Evolutionary conservation across 1,284 basidiomycete species (phyloP), one percentile per base, ranked within the genome.

Genomic region (Chiua sp.): DNA sequence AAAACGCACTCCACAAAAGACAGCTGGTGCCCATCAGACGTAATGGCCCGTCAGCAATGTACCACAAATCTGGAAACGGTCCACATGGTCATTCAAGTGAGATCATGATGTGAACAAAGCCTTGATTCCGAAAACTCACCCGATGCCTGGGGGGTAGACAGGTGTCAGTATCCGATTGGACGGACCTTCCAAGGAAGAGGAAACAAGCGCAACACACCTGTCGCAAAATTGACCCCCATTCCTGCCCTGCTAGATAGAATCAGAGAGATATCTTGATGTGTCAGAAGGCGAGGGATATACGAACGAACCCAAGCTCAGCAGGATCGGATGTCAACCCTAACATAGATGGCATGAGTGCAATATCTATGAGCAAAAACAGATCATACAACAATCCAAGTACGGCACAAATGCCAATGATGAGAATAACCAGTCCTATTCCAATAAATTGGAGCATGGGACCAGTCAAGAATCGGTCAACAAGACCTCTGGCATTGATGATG

Each of bases 341-440:
- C 39, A 42, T 42, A 2, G 39, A 18, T 2, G 20, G 5, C 39
- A 42, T n/a, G 20, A 42, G 7, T n/a, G 7, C 39, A 7, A 32
- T n/a, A 11, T 42, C 39, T 42, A 26, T 26, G 8, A 20, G 20
- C 10, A 7, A 11, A 61, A 85, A 83, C 56, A 84, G 74, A 0
- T 84, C 83, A 59, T 78, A 87, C 16, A 86, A 64, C 39, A 82
- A 62, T 7, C 79, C 78, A 52, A 85, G 82, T 22, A 75, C 62
- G 7, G 82, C 69, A 26, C 2, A 80, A 5, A 26, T 26, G 26
- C 72, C 68, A 30, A 75, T 72, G n/a, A 2, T 70, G 16, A 83
- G 70, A 26, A 26, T 26, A 5, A n/a, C 33, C 73, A 81, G 10
- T 81, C 69, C 57, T n/a, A 78, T 77, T 54, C 76, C 75, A 47